These are phyloP conservation scores for Phialophora macrospora DNA, from an alignment of 2,329 filamentous ascomycete genomes.

Conservation along the genomic window DNA sequence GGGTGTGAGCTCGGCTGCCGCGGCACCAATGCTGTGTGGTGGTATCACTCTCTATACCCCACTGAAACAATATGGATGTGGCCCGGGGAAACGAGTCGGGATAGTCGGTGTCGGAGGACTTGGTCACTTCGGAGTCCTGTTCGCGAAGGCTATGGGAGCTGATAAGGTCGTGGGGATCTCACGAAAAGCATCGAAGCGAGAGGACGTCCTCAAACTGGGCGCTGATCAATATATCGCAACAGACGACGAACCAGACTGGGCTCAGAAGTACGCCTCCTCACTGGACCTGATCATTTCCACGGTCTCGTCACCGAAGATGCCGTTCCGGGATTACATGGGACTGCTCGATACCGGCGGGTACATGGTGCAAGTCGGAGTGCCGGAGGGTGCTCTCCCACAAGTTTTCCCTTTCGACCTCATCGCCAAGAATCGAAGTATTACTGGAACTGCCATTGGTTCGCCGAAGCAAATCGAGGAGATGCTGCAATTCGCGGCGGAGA, in stretches of 20 bases:
- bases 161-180: conserved; percentile 65
- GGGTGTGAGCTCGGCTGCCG: conserved; percentile 48
- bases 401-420: conserved; percentile 65
- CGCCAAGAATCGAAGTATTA: conserved; percentile 59
- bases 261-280: conserved; percentile 51
- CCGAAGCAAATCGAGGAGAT: conserved; percentile 52
- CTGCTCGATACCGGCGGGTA: conserved; percentile 64
- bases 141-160: conserved; percentile 71
- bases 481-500: conserved; percentile 51
- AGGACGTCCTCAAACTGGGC: conserved; percentile 59
- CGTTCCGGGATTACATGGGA: conserved; percentile 63
- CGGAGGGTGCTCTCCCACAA: conserved; percentile 58
- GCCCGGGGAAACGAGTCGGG: conserved; percentile 72
- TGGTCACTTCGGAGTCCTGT: conserved; percentile 74
- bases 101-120: conserved; percentile 75
- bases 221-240: conserved; percentile 63
- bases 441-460: conserved; percentile 54
- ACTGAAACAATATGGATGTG: conserved; percentile 67
- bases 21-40: conserved; percentile 75
- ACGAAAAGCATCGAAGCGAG: conserved; percentile 55
- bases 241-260: conserved; percentile 62
- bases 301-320: conserved; percentile 53
- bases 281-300: conserved; percentile 64
- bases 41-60: conserved; percentile 76
- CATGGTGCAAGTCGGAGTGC: conserved; percentile 70